Conservation (phyloP, 306 rosid genomes). For the Casuarina cunninghamiana region DNA sequence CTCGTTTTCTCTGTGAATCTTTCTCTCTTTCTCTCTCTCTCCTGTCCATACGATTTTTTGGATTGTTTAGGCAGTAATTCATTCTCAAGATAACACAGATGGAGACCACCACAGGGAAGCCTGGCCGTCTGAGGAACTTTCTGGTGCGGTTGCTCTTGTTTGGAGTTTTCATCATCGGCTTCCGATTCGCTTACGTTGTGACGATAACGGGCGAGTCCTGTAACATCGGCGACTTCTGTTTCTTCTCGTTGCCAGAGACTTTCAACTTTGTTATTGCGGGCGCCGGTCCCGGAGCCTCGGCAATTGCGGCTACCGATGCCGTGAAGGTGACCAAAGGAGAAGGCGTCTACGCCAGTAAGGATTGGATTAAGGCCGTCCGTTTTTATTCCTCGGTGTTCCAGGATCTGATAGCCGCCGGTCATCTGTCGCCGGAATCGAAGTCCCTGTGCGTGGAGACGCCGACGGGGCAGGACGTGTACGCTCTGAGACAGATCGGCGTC, state of each 20-base stretch:
- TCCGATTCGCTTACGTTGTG: constrained; percentile 76
- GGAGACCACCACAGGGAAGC: constrained; percentile 58
- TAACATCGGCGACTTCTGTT: constrained; percentile 68
- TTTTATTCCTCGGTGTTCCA: constrained; percentile 79
- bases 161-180: constrained; percentile 59
- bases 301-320: constrained; percentile 22
- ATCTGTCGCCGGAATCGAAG: constrained; percentile 55
- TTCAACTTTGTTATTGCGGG: constrained; percentile 54
- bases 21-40: neutral
- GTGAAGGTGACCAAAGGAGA: constrained; percentile 15
- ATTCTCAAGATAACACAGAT: constrained; percentile 20
- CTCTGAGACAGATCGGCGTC: constrained; percentile 74
- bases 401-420: constrained; percentile 64
- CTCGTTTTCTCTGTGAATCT: neutral
- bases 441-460: constrained; percentile 73
- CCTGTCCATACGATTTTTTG: neutral
- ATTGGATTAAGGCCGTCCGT: constrained; percentile 66
- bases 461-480: constrained; percentile 66
- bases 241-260: constrained; percentile 71
- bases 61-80: no score
- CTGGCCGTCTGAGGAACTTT: constrained; percentile 45
- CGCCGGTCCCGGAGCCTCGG: constrained; percentile 33
- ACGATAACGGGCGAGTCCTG: constrained; percentile 84
- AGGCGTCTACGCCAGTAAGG: constrained; percentile 56
- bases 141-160: constrained; percentile 62